Conservation (phyloP, 2,329 filamentous ascomycete genomes). For the Beauveria rudraprayagi region DNA sequence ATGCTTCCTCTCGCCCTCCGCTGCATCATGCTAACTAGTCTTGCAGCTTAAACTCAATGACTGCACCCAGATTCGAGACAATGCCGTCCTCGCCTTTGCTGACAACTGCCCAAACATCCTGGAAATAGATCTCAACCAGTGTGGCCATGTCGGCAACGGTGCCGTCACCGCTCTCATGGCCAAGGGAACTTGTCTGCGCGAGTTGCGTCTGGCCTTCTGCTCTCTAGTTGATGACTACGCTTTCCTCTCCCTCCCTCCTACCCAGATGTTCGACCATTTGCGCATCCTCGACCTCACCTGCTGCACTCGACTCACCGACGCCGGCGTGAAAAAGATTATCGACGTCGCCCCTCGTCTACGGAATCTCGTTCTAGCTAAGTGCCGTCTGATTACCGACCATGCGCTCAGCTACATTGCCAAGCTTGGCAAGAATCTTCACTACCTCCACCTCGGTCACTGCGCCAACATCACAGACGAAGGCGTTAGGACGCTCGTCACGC, state of each 20-base stretch:
- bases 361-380: conserved; percentile 92
- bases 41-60: conserved; percentile 84
- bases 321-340: conserved; percentile 82
- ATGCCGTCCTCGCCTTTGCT: conserved; percentile 77
- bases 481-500: conserved; percentile 73
- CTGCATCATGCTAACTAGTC: conserved; percentile 22
- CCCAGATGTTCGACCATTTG: conserved; percentile 71
- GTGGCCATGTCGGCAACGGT: conserved; percentile 69
- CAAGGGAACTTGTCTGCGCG: conserved; percentile 75
- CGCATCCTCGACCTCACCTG: conserved; percentile 91
- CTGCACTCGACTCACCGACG: conserved; percentile 75
- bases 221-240: conserved; percentile 78
- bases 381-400: conserved; percentile 81
- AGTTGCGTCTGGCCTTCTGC: conserved; percentile 81
- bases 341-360: conserved; percentile 77
- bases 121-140: conserved; percentile 91
- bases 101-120: conserved; percentile 84
- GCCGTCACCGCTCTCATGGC: conserved; percentile 75
- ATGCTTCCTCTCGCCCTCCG: conserved; percentile 27
- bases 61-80: conserved; percentile 75
- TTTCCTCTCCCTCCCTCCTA: conserved; percentile 67
- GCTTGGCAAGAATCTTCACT: conserved; percentile 92
- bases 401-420: conserved; percentile 81
- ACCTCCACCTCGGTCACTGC: conserved; percentile 92
- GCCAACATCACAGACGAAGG: conserved; percentile 82